Evolutionary conservation across 345 rosid species (phyloP), one percentile per base, ranked within the genome.

Genomic region (Xanthoceras sorbifolium): DNA sequence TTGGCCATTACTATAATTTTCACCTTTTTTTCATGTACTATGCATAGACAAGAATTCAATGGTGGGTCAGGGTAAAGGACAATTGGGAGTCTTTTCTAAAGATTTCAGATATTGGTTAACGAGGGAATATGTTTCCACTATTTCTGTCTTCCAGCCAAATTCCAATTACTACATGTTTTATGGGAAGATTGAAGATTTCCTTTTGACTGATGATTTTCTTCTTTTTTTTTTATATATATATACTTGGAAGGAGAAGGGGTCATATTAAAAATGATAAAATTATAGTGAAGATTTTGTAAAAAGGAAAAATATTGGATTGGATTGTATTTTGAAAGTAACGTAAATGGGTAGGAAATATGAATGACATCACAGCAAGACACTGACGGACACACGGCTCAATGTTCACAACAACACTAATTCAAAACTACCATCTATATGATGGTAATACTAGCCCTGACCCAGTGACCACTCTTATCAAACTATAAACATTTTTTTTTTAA

Each of bases 31-130:
- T 32, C 42, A 64, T 6, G 18, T 12, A 52, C 55, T 67, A 36
- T 59, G 28, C 76, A 78, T 44, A 44, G 83, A 86, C 89, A 78
- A 76, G 81, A 77, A 80, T 84, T 81, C 86, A 82, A 74, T 48
- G 83, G 86, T 78, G 86, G 89, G 89, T 67, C 89, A 82, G 63
- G 42, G 15, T n/a, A 1, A 42, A 74, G 64, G 70, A 77, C 71
- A 81, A 65, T 67, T 7, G 25, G 25, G 9, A 11, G 65, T 76
- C 75, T 77, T 76, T 80, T 54, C 70, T 77, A 77, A 79, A 78
- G 78, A 76, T 62, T 31, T 42, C 66, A 63, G n/a, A 36, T 17
- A 72, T 28, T 66, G 59, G 40, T 46, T 50, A 60, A 17, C 2
- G 7, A 7, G 1, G 48, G 63, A 55, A 71, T 75, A 22, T 59